These are phyloP conservation scores for Flammula alnicola DNA, from an alignment of 1,284 basidiomycete species.

Conservation along the genomic window DNA sequence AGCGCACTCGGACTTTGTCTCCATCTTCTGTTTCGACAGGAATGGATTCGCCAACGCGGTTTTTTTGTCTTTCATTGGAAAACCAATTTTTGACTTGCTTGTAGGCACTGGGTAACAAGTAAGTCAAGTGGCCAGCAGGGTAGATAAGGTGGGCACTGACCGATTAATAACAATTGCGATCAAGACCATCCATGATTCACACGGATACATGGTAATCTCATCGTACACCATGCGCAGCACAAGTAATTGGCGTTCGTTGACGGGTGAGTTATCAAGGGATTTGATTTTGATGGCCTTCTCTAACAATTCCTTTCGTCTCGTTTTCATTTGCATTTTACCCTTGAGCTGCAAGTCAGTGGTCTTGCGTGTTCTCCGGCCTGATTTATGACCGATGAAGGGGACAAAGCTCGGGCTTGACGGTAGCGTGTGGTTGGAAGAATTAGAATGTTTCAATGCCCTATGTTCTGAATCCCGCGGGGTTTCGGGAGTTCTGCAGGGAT, in stretches of 20 bases:
- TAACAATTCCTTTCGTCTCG: constrained; percentile 42
- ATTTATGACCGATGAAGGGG: constrained; percentile 28
- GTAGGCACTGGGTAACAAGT: constrained; percentile 43
- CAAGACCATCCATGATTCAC: constrained; percentile 57
- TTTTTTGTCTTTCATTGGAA: constrained; percentile 59
- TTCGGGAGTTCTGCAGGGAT: constrained; percentile 28
- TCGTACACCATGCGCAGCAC: constrained; percentile 62
- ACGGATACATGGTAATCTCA: constrained; percentile 63
- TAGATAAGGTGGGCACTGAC: constrained; percentile 34
- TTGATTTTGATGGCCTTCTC: constrained; percentile 51
- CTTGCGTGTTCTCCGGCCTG: constrained; percentile 30
- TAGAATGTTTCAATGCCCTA: constrained; percentile 29
- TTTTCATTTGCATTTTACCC: constrained; percentile 34
- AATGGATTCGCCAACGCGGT: constrained; percentile 36
- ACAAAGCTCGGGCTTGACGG: constrained; percentile 27
- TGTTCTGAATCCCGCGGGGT: constrained; percentile 20
- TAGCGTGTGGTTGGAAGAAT: constrained; percentile 28
- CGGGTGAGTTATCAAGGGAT: constrained; percentile 60
- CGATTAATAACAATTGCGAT: constrained; percentile 52
- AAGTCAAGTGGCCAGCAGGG: constrained; percentile 9
- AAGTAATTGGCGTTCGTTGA: constrained; percentile 53
- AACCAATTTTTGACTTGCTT: constrained; percentile 67
- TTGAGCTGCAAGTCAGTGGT: constrained; percentile 25
- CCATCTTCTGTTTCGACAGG: constrained; percentile 43
- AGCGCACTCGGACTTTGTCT: constrained; percentile 52